Conservation (phyloP, 495 filamentous ascomycete genomes). For the Hypoxylon crocopeplum region DNA sequence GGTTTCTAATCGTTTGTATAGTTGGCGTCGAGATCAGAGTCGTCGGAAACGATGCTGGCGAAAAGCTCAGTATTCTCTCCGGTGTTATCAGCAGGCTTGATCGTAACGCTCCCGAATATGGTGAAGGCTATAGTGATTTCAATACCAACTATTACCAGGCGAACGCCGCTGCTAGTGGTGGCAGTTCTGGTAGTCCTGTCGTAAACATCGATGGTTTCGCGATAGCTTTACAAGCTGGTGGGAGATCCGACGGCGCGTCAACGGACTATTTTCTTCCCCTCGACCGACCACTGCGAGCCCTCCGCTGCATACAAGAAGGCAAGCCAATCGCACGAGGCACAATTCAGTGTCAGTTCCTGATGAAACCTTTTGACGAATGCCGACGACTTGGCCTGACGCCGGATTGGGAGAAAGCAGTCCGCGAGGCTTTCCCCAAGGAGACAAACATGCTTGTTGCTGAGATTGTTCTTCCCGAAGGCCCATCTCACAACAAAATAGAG, state of each 20-base stretch:
- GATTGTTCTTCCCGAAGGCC: slow-evolving; percentile 90
- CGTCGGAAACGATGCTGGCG: slow-evolving; percentile 97
- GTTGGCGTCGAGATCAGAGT: slow-evolving; percentile 95
- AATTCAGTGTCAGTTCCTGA: slow-evolving; percentile 97
- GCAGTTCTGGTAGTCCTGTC: slow-evolving; percentile 95
- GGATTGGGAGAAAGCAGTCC: slow-evolving; percentile 83
- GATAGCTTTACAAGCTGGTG: slow-evolving; percentile 93
- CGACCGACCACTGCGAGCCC: slow-evolving; percentile 83
- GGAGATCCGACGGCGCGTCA: slow-evolving; percentile 89
- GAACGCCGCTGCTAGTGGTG: slow-evolving; percentile 92
- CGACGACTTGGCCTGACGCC: slow-evolving; percentile 84
- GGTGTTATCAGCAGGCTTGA: slow-evolving; percentile 96
- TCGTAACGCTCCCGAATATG: slow-evolving; percentile 96
- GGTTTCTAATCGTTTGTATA: slow-evolving; percentile 21
- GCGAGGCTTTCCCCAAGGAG: slow-evolving; percentile 85
- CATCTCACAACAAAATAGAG: slow-evolving; percentile 81
- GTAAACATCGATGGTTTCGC: slow-evolving; percentile 94
- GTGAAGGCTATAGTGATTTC: slow-evolving; percentile 98
- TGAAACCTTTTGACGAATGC: slow-evolving; percentile 98
- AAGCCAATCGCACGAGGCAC: slow-evolving; percentile 82
- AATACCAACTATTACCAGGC: slow-evolving; percentile 99
- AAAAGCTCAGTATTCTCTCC: slow-evolving; percentile 97
- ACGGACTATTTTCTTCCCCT: slow-evolving; percentile 98
- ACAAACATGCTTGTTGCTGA: slow-evolving; percentile 97
- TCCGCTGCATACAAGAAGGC: slow-evolving; percentile 81